phyloP scores from a whole-genome alignment of 2,329 filamentous ascomycete species.

The Aspergillus felis region DNA sequence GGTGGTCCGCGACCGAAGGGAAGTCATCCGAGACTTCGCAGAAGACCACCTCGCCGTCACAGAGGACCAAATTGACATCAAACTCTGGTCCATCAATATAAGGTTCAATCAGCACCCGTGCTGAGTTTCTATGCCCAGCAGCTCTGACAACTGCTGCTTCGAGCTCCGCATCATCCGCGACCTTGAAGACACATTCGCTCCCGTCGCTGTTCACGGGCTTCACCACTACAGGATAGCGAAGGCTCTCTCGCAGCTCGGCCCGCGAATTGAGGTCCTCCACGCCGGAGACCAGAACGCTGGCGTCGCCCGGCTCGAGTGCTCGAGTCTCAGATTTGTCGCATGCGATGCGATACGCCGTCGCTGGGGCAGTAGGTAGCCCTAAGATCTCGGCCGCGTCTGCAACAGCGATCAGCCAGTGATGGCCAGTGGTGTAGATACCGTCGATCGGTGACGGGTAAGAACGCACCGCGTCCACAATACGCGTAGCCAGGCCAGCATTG shows the following conservation, averaged over 20 bases:
- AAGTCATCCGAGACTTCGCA: conserved; percentile 13
- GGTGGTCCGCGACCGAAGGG: conserved; percentile 6
- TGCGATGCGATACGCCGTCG: background rate
- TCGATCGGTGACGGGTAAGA: background rate
- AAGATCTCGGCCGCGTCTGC: background rate
- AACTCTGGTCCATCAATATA: conserved; percentile 16
- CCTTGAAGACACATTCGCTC: background rate
- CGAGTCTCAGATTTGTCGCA: background rate
- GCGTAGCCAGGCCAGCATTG: background rate
- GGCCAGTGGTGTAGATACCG: background rate
- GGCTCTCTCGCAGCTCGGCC: background rate
- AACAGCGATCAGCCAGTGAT: background rate
- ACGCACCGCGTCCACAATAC: background rate
- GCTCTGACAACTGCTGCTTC: background rate
- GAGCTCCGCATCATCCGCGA: background rate
- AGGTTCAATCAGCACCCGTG: conserved; percentile 3
- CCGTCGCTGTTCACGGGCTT: background rate
- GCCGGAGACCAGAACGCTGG: background rate
- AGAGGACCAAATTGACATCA: conserved; percentile 13
- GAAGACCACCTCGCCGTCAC: conserved; percentile 11
- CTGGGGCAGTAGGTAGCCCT: background rate
- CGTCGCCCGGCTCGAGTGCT: background rate
- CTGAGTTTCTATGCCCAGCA: background rate
- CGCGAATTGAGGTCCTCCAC: background rate
- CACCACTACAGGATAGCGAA: background rate